Base-by-base conservation (phyloP, 1,139 yeast genomes). In the Nakaseomyces sp. region DNA sequence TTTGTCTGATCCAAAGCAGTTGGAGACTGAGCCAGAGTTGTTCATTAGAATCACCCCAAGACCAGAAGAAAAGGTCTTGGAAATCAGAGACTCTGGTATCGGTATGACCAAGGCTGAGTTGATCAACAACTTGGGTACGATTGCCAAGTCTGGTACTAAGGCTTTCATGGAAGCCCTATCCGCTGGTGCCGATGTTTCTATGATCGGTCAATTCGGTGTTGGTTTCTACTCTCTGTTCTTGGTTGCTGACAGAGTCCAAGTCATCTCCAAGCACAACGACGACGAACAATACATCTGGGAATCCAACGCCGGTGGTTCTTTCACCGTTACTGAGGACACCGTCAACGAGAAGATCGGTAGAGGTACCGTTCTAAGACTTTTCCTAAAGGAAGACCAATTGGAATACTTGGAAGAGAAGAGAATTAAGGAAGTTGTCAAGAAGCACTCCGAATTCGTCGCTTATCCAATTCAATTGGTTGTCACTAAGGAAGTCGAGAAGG, bases 181-280 rank as follows among this genome's bases (percentile, higher is more conserved):
- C 57, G 96, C 96, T 56, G 99, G 99, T 74, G 98, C 98, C 55
- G 99, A 93, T 71, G 96, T 93, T 55, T 88, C 97, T 55, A 93
- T 93, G 98, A 93, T 93, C 74, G 99, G 99, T 79, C 98, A 93
- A 75, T 93, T 93, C 76, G 99, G 99, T 87, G 98, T 93, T 62
- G 99, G 99, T 80, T 93, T 93, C 91, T 93, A 93, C 84, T 91
- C 99, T 47, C 78, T 91, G 60, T 93, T 93, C 86, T 81, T 93
- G 76, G 98, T 93, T 66, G 98, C 98, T 64, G 99, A 93, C 75
- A 88, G 81, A 64, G 98, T 93, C 54, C 96, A 91, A 75, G 98
- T 93, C 60, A 87, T 93, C 68, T 86, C 98, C 54, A 93, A 93
- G 79, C 84, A 89, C 79, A 93, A 93, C 67, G 98, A 93, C 64